A percentile compares a stretch with the other conserved stretches of the same genome.
Evolutionary conservation across 1,284 basidiomycete species (phyloP).

Genomic region (Tranzscheliella williamsii): DNA sequence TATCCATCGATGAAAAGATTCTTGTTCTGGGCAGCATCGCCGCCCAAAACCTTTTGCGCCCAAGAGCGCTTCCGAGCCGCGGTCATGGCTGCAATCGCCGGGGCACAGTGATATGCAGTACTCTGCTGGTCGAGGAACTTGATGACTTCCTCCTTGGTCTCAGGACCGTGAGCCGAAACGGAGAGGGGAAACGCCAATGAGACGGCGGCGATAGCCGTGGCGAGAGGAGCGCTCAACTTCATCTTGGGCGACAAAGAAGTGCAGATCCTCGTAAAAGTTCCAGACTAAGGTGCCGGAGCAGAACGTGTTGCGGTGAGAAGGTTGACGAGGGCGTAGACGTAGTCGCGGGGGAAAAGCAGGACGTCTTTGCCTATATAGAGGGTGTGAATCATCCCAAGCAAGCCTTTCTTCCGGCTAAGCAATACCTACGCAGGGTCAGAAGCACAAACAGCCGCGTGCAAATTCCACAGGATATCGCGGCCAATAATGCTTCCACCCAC

Average conservation of each 20-base stretch:
- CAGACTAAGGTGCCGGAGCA: too few relatives aligned
- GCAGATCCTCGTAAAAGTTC: too few relatives aligned
- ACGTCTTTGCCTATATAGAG: too few relatives aligned
- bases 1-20: conserved; percentile 60
- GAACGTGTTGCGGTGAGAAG: too few relatives aligned
- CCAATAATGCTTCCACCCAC: too few relatives aligned
- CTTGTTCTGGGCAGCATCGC: conserved; percentile 54
- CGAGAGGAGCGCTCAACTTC: conserved; percentile 29
- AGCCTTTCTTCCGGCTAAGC: too few relatives aligned
- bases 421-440: too few relatives aligned
- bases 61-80: conserved; percentile 56
- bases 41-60: conserved; percentile 50
- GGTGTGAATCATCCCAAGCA: too few relatives aligned
- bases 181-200: conserved; percentile 25
- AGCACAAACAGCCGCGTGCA: too few relatives aligned
- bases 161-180: conserved; percentile 51
- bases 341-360: background rate
- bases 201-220: conserved; percentile 22
- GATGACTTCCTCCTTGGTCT: conserved; percentile 55
- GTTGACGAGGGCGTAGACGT: background rate
- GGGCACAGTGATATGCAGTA: conserved; percentile 62
- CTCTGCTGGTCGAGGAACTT: conserved; percentile 55
- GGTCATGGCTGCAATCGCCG: conserved; percentile 60
- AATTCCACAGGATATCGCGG: too few relatives aligned
- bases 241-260: too few relatives aligned